Conservation (phyloP, 2,329 filamentous ascomycete species). For the Chaetomiaceae sp. region DNA sequence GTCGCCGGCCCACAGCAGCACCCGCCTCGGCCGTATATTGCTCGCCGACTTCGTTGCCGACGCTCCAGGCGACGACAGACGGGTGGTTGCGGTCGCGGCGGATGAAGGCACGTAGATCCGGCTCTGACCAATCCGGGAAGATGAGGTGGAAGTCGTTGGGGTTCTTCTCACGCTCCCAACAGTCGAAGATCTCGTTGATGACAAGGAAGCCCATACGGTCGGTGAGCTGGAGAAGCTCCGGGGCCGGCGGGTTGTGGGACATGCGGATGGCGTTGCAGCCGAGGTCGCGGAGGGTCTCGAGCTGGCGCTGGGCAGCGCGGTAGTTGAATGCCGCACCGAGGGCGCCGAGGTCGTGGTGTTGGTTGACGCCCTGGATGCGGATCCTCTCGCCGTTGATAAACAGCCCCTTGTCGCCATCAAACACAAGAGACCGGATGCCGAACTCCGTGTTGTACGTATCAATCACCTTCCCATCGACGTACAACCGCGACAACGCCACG, state of each 20-base stretch:
- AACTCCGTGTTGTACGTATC: not conserved
- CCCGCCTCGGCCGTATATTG: slow-evolving; percentile 35
- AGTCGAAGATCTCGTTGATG: slow-evolving; percentile 49
- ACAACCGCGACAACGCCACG: not conserved
- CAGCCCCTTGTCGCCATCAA: not conserved
- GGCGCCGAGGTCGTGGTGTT: slow-evolving; percentile 48
- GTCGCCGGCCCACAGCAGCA: slow-evolving; percentile 15
- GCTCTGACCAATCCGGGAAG: slow-evolving; percentile 48
- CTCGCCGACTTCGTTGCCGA: slow-evolving; percentile 50
- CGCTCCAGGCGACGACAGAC: slow-evolving; percentile 47
- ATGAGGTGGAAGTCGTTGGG: slow-evolving; percentile 46
- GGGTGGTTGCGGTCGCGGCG: slow-evolving; percentile 50
- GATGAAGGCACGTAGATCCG: slow-evolving; percentile 45
- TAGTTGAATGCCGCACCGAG: slow-evolving; percentile 46
- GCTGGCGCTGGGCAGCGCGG: slow-evolving; percentile 42
- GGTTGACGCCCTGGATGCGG: slow-evolving; percentile 43
- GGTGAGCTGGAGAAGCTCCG: slow-evolving; percentile 44
- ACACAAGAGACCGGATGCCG: not conserved
- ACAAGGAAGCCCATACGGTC: slow-evolving; percentile 46
- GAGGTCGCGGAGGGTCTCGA: slow-evolving; percentile 44
- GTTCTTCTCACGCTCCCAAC: slow-evolving; percentile 41
- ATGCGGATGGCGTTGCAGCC: slow-evolving; percentile 46
- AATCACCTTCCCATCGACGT: not conserved
- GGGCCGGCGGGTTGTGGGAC: slow-evolving; percentile 48
- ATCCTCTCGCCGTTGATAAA: not conserved